phyloP scores from a whole-genome alignment of 148 eudicot genomes.

The Drosera capensis region DNA sequence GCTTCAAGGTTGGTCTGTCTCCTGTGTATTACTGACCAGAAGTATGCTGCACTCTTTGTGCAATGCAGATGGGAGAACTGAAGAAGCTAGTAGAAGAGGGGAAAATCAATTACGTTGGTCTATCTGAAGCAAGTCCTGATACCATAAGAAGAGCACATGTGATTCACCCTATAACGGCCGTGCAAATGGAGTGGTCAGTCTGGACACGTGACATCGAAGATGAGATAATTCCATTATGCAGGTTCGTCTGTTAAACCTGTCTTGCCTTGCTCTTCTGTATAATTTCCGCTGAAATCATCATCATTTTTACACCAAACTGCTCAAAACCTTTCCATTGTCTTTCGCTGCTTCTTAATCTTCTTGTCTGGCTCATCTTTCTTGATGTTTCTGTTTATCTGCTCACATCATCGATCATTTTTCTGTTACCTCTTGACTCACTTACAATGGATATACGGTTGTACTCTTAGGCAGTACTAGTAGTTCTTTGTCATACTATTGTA shows the following conservation, averaged over 20 bases:
- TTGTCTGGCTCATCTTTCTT: too few relatives aligned
- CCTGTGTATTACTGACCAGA: too few relatives aligned
- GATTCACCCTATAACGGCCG: constrained; percentile 56
- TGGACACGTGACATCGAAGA: constrained; percentile 65
- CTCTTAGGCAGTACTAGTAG: too few relatives aligned
- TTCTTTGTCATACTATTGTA: too few relatives aligned
- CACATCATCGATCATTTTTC: too few relatives aligned
- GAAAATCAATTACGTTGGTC: constrained; percentile 53
- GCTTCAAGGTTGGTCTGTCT: too few relatives aligned
- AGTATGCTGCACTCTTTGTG: background rate
- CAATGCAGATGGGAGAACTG: constrained; percentile 51
- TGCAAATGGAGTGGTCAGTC: constrained; percentile 68
- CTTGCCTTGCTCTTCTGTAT: background rate
- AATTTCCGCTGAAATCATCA: background rate
- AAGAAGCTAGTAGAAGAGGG: constrained; percentile 66
- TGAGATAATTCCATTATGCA: constrained; percentile 60
- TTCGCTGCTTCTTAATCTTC: too few relatives aligned
- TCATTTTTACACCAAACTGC: too few relatives aligned
- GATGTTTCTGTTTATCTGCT: too few relatives aligned
- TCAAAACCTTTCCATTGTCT: too few relatives aligned
- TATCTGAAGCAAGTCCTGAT: constrained; percentile 57
- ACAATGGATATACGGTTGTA: too few relatives aligned
- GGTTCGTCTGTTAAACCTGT: constrained; percentile 17
- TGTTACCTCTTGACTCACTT: too few relatives aligned
- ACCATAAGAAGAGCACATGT: constrained; percentile 68